phyloP scores from a whole-genome alignment of 2,329 filamentous ascomycete genomes.

The Stagonosporopsis chrysanthemi region DNA sequence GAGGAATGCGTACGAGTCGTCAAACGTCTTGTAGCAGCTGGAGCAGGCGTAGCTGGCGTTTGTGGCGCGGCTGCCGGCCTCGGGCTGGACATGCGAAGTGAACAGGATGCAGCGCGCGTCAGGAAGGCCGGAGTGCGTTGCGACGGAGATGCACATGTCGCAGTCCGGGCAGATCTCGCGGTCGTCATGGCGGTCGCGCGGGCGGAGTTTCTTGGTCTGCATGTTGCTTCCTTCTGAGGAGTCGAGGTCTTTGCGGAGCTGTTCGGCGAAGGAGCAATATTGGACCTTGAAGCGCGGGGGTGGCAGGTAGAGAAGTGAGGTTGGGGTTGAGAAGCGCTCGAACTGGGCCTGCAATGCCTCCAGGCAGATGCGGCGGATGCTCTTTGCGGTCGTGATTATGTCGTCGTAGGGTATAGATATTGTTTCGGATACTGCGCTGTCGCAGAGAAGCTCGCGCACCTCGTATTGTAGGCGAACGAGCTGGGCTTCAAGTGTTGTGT shows the following conservation, averaged over 20 bases:
- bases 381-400: slow-evolving; percentile 41
- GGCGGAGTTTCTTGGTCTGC: slow-evolving; percentile 37
- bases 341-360: slow-evolving; percentile 41
- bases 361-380: slow-evolving; percentile 43
- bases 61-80: slow-evolving; percentile 3
- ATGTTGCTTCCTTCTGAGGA: slow-evolving; percentile 28
- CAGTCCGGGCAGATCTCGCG: slow-evolving; percentile 45
- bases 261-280: slow-evolving; percentile 42
- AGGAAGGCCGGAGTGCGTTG: slow-evolving; percentile 43
- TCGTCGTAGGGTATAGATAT: slow-evolving; percentile 36
- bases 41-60: slow-evolving; percentile 44
- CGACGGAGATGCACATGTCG: slow-evolving; percentile 39
- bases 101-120: slow-evolving; percentile 43
- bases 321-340: slow-evolving; percentile 33
- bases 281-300: slow-evolving; percentile 46
- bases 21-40: slow-evolving; percentile 47
- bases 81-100: slow-evolving; percentile 31
- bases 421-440: slow-evolving; percentile 33
- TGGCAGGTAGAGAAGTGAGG: slow-evolving; percentile 34
- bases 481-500: slow-evolving; percentile 41
- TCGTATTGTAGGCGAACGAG: slow-evolving; percentile 46
- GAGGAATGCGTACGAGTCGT: slow-evolving; percentile 47
- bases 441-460: slow-evolving; percentile 40
- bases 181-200: slow-evolving; percentile 43
- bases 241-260: slow-evolving; percentile 38